Percentiles rank a stretch among this genome's conserved stretches.
phyloP scores from a whole-genome alignment of 176 grass and related monocot species.

The Tillandsia fasciculata region DNA sequence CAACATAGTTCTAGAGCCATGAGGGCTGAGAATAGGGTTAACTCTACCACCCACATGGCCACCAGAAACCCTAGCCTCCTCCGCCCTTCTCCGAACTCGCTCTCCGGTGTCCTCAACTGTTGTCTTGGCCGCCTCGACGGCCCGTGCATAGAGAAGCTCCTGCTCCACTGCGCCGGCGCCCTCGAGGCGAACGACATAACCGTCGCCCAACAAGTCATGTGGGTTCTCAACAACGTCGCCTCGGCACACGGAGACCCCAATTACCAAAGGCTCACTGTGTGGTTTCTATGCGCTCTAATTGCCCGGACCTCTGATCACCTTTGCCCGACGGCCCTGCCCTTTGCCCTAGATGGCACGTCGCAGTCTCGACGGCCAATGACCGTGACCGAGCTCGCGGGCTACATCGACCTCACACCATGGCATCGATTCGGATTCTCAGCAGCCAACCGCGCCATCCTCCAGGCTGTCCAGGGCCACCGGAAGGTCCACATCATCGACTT shows the following conservation, averaged over 20 bases:
- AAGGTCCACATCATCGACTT: slow-evolving; percentile 21
- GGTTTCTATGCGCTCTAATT: slow-evolving; percentile 17
- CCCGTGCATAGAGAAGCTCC: slow-evolving; percentile 23
- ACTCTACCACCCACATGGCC: not conserved
- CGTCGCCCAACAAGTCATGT: slow-evolving; percentile 25
- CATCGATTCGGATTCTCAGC: slow-evolving; percentile 23
- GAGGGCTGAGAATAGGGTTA: slow-evolving; percentile 2
- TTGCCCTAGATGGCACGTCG: not conserved
- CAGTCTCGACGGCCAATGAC: slow-evolving; percentile 1
- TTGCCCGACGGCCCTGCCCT: slow-evolving; percentile 14
- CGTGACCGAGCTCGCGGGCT: slow-evolving; percentile 18
- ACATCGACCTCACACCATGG: slow-evolving; percentile 28
- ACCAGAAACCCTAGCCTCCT: not conserved
- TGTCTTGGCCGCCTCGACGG: slow-evolving; percentile 19
- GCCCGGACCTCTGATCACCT: slow-evolving; percentile 8
- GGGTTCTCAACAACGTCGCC: slow-evolving; percentile 29
- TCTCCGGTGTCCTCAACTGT: not conserved
- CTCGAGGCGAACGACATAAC: slow-evolving; percentile 23
- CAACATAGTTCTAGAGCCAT: not conserved
- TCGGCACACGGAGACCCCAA: slow-evolving; percentile 10
- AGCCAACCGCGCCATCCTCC: slow-evolving; percentile 16
- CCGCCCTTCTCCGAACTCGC: too few relatives aligned
- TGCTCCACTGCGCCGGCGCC: slow-evolving; percentile 21
- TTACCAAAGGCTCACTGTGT: slow-evolving; percentile 21
- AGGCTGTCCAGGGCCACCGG: slow-evolving; percentile 4